Conservation (phyloP, 306 rosid species). For the Pachyrhizus erosus region DNA sequence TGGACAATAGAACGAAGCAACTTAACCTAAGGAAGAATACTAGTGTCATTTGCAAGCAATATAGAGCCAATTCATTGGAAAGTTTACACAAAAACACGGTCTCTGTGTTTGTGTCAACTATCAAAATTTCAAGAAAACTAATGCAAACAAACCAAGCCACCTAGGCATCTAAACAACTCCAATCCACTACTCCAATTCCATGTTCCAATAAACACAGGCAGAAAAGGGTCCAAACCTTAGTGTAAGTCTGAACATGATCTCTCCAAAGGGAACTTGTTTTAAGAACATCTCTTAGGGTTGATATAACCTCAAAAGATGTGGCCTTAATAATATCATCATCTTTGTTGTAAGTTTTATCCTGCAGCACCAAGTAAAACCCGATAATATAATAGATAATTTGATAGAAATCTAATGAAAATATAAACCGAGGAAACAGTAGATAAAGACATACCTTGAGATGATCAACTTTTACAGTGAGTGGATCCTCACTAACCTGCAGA, state of each 20-base stretch:
- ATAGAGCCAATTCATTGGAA: conserved; percentile 16
- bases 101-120: neutral
- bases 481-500: conserved; percentile 86
- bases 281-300: conserved; percentile 93
- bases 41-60: conserved; percentile 7
- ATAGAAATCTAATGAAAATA: conserved; percentile 21
- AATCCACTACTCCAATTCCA: conserved; percentile 8
- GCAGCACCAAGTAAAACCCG: conserved; percentile 44
- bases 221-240: conserved; percentile 67
- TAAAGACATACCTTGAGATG: conserved; percentile 84
- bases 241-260: conserved; percentile 96
- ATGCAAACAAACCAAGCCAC: conserved; percentile 20
- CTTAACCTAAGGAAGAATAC: conserved; percentile 25
- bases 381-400: conserved; percentile 8
- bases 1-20: conserved; percentile 17
- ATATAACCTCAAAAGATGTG: conserved; percentile 95
- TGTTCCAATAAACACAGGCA: conserved; percentile 5
- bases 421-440: conserved; percentile 27
- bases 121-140: conserved; percentile 18
- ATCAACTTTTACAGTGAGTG: conserved; percentile 98
- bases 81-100: neutral
- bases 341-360: conserved; percentile 91
- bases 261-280: conserved; percentile 99
- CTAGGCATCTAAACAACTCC: conserved; percentile 19
- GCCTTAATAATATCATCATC: conserved; percentile 97